Evolutionary conservation across 306 rosid genomes (phyloP), one percentile per base, ranked within the genome.

Genomic region (Acacia crassicarpa): DNA sequence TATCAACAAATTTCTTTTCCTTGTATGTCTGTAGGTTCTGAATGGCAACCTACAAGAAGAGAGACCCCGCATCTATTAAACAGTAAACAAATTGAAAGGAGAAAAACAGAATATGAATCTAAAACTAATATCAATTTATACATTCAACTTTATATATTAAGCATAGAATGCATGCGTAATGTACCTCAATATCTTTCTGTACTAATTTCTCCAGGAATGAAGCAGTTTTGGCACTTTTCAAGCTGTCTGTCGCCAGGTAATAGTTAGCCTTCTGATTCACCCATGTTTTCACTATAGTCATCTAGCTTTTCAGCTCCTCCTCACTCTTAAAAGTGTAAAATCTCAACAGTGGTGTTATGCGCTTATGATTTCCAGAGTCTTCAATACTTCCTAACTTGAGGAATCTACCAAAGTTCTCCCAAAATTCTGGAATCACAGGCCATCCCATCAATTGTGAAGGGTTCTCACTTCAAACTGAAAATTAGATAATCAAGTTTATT

Each of bases 401-500:
- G 62, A 96, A 94, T 83, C 99, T 89, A 74, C 99, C 99, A 74
- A 93, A 96, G 94, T 93, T 96, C 91, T 96, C 99, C 99, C 98
- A 94, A 76, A 96, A 88, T 89, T 96, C 98, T 95, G 87, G 53
- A 84, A 84, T 63, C 75, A 48, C 66, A 79, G 78, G 72, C 25
- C 56, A 69, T 62, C 41, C 65, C 72, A 22, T 15, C 30, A 62
- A 74, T 77, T 75, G 74, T 40, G 74, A 83, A 30, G 25, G 86
- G 76, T 27, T 74, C 78, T 56, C 81, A 30, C 43, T 44, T 74
- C 67, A 20, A 40, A 76, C 9, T 15, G 61, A 73, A 81, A 80
- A 75, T 30, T 38, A 54, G 32, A 76, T 62, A 75, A 78, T 11
- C 4, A 27, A 61, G 72, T 49, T 78, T 65, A 54, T 12, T 33